Base-by-base conservation (phyloP, 352 stramenopile species). In the Globisporangium nagaii region DNA sequence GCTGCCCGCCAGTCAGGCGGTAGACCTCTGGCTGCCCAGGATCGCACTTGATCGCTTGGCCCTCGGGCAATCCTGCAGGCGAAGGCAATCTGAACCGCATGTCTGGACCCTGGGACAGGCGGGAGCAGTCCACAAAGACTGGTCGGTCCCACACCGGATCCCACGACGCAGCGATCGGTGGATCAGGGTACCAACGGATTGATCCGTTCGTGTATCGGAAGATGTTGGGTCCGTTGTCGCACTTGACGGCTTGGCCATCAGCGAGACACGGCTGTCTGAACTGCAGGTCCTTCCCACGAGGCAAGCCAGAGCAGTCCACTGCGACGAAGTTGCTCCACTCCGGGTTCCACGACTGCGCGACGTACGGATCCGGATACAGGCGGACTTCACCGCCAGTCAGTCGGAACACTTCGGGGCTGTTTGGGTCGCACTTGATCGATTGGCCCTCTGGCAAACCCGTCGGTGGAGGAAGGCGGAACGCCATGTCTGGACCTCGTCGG, bases 81-180 rank as follows among this genome's bases (percentile, higher is more conserved):
- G 30, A 19, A 10, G 9, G 45, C 2, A 39, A 19, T 4, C 20
- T 24, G 19, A 41, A 19, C 9, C 20, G n/a, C n/a, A 41, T 35
- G 27, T 56, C 30, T 0, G 46, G 32, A 13, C 62, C 62, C 3
- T 35, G 25, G 3, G 31, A 15, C 1, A 70, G 17, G 22, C 30
- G 30, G 15, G 48, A 28, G 46, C 63, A 70, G 51, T 70, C 63
- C 0, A 63, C 58, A 1, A 58, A 34, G 13, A 54, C 12, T 10
- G 36, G 27, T 17, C 34, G 24, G 2, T 10, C 11, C 50, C 47
- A 71, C 13, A 56, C 56, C 11, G 41, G 22, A 28, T 72, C 65
- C 65, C 60, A 72, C 34, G 65, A 72, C 12, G 19, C 22, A 3
- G 65, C 64, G n/a, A 62, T 55, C 4, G 12, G 19, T 7, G 46